Conservation (phyloP, 164 flowering plant genomes). For the Vitis rupestris region DNA sequence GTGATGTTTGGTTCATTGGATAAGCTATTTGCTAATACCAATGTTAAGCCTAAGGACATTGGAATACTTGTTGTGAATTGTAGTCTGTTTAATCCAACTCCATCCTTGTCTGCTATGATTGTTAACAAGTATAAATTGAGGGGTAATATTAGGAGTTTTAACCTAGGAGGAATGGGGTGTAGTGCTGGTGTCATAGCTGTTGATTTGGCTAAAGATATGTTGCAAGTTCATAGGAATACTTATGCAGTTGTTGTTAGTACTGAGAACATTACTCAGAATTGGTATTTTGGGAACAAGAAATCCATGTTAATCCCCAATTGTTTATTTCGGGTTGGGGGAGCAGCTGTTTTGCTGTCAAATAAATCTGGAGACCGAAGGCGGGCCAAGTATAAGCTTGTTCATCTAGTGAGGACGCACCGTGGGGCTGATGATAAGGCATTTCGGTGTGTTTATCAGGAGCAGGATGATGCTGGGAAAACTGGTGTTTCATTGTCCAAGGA, state of each 20-base stretch:
- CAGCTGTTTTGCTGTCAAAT: conserved; percentile 73
- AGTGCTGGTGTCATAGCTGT: conserved; percentile 78
- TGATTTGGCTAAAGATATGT: conserved; percentile 68
- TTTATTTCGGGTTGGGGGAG: conserved; percentile 73
- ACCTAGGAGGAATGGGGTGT: conserved; percentile 89
- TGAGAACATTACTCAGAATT: conserved; percentile 80
- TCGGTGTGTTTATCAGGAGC: conserved; percentile 72
- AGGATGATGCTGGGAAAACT: conserved; percentile 60
- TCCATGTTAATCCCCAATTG: conserved; percentile 83
- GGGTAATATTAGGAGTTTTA: conserved; percentile 60
- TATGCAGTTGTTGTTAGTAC: conserved; percentile 82
- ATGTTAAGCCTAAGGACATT: conserved; percentile 62
- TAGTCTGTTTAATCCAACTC: conserved; percentile 77
- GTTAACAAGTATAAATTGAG: conserved; percentile 70
- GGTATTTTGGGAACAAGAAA: conserved; percentile 80
- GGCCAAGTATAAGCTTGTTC: conserved; percentile 71
- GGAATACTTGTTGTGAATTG: conserved; percentile 82
- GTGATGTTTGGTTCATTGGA: conserved; percentile 83
- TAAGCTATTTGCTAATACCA: conserved; percentile 45
- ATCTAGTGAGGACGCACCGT: conserved; percentile 69
- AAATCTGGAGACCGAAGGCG: conserved; percentile 40
- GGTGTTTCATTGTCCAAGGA: conserved; percentile 81
- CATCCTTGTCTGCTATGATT: conserved; percentile 78
- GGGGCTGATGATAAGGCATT: conserved; percentile 80
- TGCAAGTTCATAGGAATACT: conserved; percentile 68